Evolutionary conservation across 2,329 filamentous ascomycete species (phyloP).

Genomic region (Sclerotiophoma versabilis): DNA sequence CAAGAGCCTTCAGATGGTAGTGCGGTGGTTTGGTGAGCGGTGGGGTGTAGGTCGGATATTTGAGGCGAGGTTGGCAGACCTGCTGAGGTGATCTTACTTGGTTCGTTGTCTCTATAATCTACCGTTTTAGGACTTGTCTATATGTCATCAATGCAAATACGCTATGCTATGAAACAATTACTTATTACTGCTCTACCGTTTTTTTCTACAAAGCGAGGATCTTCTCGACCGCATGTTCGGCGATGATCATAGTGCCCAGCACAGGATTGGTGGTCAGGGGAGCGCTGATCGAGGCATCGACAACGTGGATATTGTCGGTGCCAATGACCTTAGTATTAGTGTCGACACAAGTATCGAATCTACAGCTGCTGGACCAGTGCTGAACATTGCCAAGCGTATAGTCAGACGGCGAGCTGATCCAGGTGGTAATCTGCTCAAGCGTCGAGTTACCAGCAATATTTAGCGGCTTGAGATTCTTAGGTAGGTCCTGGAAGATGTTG

Average conservation of each 20-base stretch:
- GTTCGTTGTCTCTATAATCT: background rate
- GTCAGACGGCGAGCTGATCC: constrained; percentile 57
- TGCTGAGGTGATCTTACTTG: background rate
- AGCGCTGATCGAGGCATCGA: constrained; percentile 59
- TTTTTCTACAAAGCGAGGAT: constrained; percentile 47
- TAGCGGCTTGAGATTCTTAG: constrained; percentile 54
- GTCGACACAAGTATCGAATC: constrained; percentile 61
- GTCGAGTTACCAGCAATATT: constrained; percentile 58
- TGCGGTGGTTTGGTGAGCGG: background rate
- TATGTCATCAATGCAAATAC: background rate
- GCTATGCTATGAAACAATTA: background rate
- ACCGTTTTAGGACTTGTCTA: too few relatives aligned
- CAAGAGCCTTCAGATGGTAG: background rate
- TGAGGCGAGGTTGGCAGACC: background rate
- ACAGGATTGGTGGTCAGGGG: constrained; percentile 63
- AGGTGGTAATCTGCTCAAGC: constrained; percentile 57
- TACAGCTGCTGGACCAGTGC: constrained; percentile 62
- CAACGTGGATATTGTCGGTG: constrained; percentile 59
- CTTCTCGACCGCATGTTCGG: constrained; percentile 59
- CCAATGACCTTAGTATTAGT: constrained; percentile 56
- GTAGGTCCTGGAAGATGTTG: constrained; percentile 58
- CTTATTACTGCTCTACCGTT: background rate
- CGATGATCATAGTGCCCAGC: constrained; percentile 63
- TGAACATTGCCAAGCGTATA: constrained; percentile 61
- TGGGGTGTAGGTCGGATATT: too few relatives aligned